These are phyloP conservation scores for Boehmeria nivea DNA, from an alignment of 306 rosid species.

Conservation along the genomic window DNA sequence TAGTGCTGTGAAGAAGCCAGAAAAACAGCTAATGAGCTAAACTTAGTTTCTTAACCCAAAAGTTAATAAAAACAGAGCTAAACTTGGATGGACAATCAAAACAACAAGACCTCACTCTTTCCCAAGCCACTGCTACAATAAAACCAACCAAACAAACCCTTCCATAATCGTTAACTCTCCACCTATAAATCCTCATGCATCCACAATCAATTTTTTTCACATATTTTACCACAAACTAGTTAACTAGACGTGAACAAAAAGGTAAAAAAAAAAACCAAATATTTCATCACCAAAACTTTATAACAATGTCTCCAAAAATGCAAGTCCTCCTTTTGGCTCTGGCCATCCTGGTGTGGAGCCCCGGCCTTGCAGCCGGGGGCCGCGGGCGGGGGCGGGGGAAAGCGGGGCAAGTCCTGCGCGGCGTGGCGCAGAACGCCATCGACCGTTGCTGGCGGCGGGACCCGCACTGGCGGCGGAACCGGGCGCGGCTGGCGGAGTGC, in stretches of 20 bases:
- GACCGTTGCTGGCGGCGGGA: constrained; percentile 42
- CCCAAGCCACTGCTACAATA: too few species aligned
- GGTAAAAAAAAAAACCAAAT: not conserved
- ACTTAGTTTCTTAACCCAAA: too few species aligned
- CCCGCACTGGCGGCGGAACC: constrained; percentile 33
- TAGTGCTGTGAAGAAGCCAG: too few species aligned
- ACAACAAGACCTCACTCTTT: too few species aligned
- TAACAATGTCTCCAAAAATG: not conserved
- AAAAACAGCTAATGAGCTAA: too few species aligned
- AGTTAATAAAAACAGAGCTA: too few species aligned
- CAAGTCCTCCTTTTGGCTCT: not conserved
- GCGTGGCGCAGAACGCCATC: constrained; percentile 25
- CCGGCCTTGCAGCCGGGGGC: not conserved
- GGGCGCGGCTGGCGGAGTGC: constrained; percentile 35
- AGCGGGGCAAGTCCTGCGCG: not conserved
- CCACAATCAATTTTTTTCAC: too few species aligned
- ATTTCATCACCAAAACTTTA: not conserved
- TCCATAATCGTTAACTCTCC: too few species aligned
- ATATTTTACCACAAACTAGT: too few species aligned
- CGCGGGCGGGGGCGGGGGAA: not conserved
- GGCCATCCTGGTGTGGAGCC: not conserved
- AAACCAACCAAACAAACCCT: too few species aligned
- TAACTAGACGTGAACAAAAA: not conserved
- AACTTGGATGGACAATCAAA: too few species aligned
- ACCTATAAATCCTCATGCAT: too few species aligned